Evolutionary conservation across 352 stramenopile species (phyloP), one percentile per base, ranked within the genome.

Genomic region (Phytopythium kandeliae): DNA sequence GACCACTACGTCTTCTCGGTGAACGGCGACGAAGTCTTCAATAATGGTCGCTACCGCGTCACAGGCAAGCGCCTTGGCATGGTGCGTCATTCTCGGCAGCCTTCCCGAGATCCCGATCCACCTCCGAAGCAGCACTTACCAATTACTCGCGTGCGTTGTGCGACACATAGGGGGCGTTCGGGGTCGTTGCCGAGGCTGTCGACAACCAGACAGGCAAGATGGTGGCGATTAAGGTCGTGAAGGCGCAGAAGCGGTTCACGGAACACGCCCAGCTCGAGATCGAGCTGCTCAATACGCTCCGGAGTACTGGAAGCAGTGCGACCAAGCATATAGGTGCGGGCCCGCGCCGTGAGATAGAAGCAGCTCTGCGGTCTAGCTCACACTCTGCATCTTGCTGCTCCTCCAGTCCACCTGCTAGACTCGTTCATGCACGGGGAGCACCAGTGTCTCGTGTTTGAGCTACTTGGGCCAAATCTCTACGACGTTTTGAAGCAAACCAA

Each of bases 221-320:
- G n/a, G 95, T 99, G n/a, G 96, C 96, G 10, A 98, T 98, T 62
- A 99, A 99, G 74, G 98, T 99, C 55, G 98, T 99, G 49, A 99
- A 99, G 77, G 98, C 94, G 63, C 98, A 98, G 58, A 97, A 96
- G 60, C 89, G 96, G 43, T 99, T 99, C 63, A 89, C 91, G 21
- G 71, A 92, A 46, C 97, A 99, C 63, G 96, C 96, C 7, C 92
- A 97, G 78, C 98, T 89, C 11, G 97, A 99, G 73, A 98, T 99
- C 60, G 81, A 81, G 46, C 88, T 99, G 21, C 68, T 99, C 49
- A 76, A 96, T 48, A 70, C 87, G 55, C 76, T 99, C 17, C 85
- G 93, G 48, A 49, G 83, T 22, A 86, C 89, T 5, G 54, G 67
- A n/a, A 60, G 69, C 31, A 59, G 63, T 44, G 97, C 65, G 55